Evolutionary conservation across 73 alveolate species (phyloP).

Genomic region (Tetrahymena thermophila): DNA sequence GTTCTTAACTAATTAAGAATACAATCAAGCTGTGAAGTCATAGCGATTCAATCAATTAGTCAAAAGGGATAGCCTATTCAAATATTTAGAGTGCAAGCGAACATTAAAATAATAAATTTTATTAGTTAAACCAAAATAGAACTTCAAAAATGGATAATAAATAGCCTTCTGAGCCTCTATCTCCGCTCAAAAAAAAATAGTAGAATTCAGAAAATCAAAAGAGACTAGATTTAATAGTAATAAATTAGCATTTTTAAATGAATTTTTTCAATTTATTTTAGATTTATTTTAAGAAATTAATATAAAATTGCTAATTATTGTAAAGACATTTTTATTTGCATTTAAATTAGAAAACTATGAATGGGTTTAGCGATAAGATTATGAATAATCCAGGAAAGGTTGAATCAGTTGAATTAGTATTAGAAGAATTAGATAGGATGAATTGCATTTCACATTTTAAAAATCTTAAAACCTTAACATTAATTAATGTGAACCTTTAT

Average conservation of each 20-base stretch:
- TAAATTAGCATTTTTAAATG: neutral
- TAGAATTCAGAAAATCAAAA: neutral
- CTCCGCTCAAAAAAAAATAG: neutral
- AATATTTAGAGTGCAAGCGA: neutral
- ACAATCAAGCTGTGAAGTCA: neutral
- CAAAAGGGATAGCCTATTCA: neutral
- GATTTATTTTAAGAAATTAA: no score
- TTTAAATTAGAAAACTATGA: conserved; percentile 21
- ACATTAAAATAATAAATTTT: no score
- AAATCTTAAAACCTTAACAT: conserved; percentile 47
- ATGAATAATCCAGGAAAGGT: conserved; percentile 43
- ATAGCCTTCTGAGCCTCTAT: neutral
- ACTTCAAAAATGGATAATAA: neutral
- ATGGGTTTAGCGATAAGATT: conserved; percentile 40
- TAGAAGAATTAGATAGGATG: conserved; percentile 68
- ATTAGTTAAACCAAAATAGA: neutral
- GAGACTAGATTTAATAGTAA: neutral
- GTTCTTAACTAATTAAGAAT: neutral
- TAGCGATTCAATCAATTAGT: neutral
- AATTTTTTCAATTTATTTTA: no score
- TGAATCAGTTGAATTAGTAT: conserved; percentile 47
- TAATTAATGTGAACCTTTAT: conserved; percentile 57
- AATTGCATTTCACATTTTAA: conserved; percentile 51
- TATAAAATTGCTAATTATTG: no score
- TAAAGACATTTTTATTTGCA: neutral